Base-by-base conservation (phyloP, 1,139 yeast species). In the Magnusiomyces clavatus region DNA sequence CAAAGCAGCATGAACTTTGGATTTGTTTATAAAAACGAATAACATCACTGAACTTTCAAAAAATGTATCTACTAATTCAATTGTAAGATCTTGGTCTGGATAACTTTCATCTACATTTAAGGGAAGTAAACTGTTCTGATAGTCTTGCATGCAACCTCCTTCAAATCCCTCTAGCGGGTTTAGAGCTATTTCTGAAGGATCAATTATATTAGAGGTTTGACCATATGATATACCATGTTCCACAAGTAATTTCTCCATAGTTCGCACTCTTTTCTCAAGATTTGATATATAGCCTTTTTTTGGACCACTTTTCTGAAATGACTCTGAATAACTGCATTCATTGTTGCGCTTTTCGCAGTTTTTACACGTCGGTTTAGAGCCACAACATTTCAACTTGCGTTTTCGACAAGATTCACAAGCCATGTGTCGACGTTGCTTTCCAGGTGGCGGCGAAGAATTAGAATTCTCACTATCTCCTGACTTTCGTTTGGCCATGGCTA, bases 321-420 rank as follows among this genome's bases (percentile, higher is more conserved):
- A 59, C 62, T 49, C 39, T 13, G 62, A 58, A 53, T 67, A 67
- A 41, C 58, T 61, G 54, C 70, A 67, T 3, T 51, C 57, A 41
- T 59, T 61, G 37, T 59, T 56, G 24, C 58, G 56, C 24, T 64
- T 58, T 14, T 52, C 41, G 50, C 70, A 67, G 17, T 66, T 60
- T 14, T 61, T 54, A 54, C 70, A 67, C 11, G 57, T 43, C 2
- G 70, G 70, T 34, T 60, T 58, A 6, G 43, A 53, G 17, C 70
- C 69, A 51, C 65, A 66, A 50, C 70, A 67, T 46, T 64, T 64
- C 39, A 66, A 60, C 55, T 67, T 67, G n/a, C 70, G 59, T 43
- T 59, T 58, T 16, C 70, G 60, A 51, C 70, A 67, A 16, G 59
- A 50, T 41, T 58, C 57, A 50, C 70, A 67, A 6, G 70, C 70